Percentiles rank a stretch among this genome's conserved stretches.
These are phyloP conservation scores for Penicillium sp. DNA, from an alignment of 2,329 filamentous ascomycete genomes.

Conservation along the genomic window DNA sequence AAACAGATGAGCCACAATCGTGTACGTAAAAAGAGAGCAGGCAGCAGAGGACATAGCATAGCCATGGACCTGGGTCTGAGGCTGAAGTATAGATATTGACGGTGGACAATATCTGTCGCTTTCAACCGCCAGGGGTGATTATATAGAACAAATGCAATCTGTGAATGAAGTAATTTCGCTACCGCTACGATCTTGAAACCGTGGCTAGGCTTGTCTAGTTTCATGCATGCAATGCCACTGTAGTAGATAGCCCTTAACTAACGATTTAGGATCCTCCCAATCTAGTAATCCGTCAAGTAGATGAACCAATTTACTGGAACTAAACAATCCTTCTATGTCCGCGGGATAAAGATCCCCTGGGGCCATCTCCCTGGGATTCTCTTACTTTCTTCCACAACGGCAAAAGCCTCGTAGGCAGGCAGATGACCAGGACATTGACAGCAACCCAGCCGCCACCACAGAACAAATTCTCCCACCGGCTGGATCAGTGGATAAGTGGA, in stretches of 20 bases:
- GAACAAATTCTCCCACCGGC: background rate
- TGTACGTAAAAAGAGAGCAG: background rate
- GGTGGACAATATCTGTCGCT: background rate
- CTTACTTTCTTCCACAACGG: background rate
- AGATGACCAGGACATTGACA: slow-evolving; percentile 5
- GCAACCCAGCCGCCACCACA: slow-evolving; percentile 2
- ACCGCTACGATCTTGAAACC: background rate
- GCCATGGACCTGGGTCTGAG: background rate
- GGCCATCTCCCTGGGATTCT: background rate
- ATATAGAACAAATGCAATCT: background rate
- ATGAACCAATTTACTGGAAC: background rate
- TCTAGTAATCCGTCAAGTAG: background rate
- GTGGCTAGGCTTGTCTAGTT: slow-evolving; percentile 1
- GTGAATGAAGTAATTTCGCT: background rate
- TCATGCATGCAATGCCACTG: background rate
- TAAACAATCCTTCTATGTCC: background rate
- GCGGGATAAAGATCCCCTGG: background rate
- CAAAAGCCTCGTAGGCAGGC: background rate
- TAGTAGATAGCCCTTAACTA: background rate
- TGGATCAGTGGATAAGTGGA: background rate
- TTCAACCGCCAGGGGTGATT: background rate
- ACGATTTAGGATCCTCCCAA: background rate
- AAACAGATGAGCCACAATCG: background rate
- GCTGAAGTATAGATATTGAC: background rate
- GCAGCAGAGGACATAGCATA: background rate